Percentiles rank a stretch among this genome's conserved stretches.
These are phyloP conservation scores for Diversispora epigaea DNA, from an alignment of 192 early-diverging fungal genomes.

Conservation along the genomic window DNA sequence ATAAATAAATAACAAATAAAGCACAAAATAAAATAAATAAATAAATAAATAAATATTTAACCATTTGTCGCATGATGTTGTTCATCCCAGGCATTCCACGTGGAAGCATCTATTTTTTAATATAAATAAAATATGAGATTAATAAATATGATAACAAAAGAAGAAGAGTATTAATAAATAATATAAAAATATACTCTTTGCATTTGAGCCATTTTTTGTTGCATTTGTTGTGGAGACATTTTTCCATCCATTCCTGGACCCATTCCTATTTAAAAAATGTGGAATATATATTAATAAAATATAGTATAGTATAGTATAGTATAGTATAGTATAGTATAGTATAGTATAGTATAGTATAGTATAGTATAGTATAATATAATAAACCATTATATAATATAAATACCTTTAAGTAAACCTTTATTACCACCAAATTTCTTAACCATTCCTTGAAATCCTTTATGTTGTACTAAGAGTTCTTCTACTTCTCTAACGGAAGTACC, in stretches of 20 bases:
- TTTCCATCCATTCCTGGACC: slow-evolving; percentile 56
- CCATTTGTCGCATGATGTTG: slow-evolving; percentile 68
- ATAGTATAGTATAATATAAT: slow-evolving; percentile 34
- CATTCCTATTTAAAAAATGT: slow-evolving; percentile 41
- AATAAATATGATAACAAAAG: too few species aligned
- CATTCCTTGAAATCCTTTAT: slow-evolving; percentile 77
- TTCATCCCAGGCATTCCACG: slow-evolving; percentile 61
- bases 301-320: slow-evolving; percentile 35
- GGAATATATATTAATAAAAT: slow-evolving; percentile 20
- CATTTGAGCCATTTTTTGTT: slow-evolving; percentile 67
- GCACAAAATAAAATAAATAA: neutral
- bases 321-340: slow-evolving; percentile 33
- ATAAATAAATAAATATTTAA: neutral
- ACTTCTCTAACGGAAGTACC: slow-evolving; percentile 82
- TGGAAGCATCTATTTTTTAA: slow-evolving; percentile 23
- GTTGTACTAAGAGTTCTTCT: slow-evolving; percentile 77
- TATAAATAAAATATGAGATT: too few species aligned
- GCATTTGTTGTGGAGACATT: slow-evolving; percentile 62
- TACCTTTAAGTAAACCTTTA: slow-evolving; percentile 73
- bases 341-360: slow-evolving; percentile 35
- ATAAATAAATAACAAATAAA: neutral
- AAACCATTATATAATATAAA: slow-evolving; percentile 47
- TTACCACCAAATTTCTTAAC: slow-evolving; percentile 93
- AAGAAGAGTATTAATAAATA: too few species aligned
- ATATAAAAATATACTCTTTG: slow-evolving; percentile 61